Evolutionary conservation across 495 filamentous ascomycete species (phyloP), one percentile per base, ranked within the genome.

Genomic region (Penicillium soppii): DNA sequence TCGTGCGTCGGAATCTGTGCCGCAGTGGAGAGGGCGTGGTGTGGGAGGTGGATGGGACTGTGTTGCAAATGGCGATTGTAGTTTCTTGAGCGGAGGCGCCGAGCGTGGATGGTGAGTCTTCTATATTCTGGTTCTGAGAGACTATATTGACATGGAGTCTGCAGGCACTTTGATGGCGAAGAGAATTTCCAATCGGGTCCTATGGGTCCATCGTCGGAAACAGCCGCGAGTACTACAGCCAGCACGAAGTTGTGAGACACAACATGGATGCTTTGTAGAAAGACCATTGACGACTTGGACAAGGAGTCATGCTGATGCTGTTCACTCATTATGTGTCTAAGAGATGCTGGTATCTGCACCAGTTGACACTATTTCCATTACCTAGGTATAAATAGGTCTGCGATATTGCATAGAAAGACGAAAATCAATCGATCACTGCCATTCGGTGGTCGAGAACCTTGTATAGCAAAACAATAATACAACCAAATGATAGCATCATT

Each of bases 61-160:
- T 63, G 75, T 82, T 41, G 50, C 79, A 44, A 92, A 95, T 73
- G 87, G 89, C 8, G 89, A 96, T 66, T 96, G 91, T 59, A 81
- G 78, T 42, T 89, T 88, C 71, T 64, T 98, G 61, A 79, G 75
- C 23, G 75, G 75, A 33, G 94, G 94, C 5, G 90, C 90, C 56
- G 92, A 97, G 71, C 77, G 92, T 64, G 89, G 89, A 55, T 97
- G 91, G 91, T 92, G 59, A 76, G 88, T 83, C 52, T 48, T 49
- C 37, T 22, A 61, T 50, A 50, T 53, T 47, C 61, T 53, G 29
- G 27, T 49, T 56, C 33, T 43, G 15, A 43, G 43, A 23, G 30
- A n/a, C 6, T 16, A 56, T 44, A 20, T 50, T 56, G 30, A 56
- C 57, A 29, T 63, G 23, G 26, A 9, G 19, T 49, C 4, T 53